These are phyloP conservation scores for Erigeron philadelphicus DNA, from an alignment of 140 eudicot genomes.

Conservation along the genomic window DNA sequence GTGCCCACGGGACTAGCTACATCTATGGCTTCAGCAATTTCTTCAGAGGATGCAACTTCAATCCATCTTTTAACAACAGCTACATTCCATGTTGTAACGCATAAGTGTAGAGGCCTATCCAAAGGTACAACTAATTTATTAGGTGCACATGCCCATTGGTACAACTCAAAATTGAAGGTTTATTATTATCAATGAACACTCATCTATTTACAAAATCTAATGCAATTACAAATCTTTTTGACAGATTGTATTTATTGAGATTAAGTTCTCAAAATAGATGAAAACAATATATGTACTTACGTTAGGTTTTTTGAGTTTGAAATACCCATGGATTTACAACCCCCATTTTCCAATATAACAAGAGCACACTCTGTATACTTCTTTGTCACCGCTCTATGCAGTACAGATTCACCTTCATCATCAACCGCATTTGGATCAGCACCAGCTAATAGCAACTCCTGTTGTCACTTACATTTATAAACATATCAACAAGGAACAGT, in stretches of 20 bases:
- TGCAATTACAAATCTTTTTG: no score
- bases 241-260: slow-evolving; percentile 3
- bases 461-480: slow-evolving; percentile 24
- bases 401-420: slow-evolving; percentile 97
- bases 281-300: slow-evolving; percentile 40
- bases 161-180: slow-evolving; percentile 3
- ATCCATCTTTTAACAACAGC: slow-evolving; percentile 94
- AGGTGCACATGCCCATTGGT: background rate
- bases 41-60: slow-evolving; percentile 72
- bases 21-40: slow-evolving; percentile 74
- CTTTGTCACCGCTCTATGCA: slow-evolving; percentile 94
- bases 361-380: slow-evolving; percentile 93
- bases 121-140: slow-evolving; percentile 6
- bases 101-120: slow-evolving; percentile 72
- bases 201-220: no score
- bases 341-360: slow-evolving; percentile 85
- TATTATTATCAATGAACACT: no score
- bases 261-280: slow-evolving; percentile 6
- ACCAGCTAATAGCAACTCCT: slow-evolving; percentile 93
- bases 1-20: slow-evolving; percentile 79
- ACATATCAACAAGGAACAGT: slow-evolving; percentile 18
- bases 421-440: slow-evolving; percentile 99
- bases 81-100: slow-evolving; percentile 85
- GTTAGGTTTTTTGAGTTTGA: slow-evolving; percentile 72
- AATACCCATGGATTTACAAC: slow-evolving; percentile 86